Base-by-base conservation (phyloP, 2,329 filamentous ascomycete genomes). In the Penicillium sp. region DNA sequence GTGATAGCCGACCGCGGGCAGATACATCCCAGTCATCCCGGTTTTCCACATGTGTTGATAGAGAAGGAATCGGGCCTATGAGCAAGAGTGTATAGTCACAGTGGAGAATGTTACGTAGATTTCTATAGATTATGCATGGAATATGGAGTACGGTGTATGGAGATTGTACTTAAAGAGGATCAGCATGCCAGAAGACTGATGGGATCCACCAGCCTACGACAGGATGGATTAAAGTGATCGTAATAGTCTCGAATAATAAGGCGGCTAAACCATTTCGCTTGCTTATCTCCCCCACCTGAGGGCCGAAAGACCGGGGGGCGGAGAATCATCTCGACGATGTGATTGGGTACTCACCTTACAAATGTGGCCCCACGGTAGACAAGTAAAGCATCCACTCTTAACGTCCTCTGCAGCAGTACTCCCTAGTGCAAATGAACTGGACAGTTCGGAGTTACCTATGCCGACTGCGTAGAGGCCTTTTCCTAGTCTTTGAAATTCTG, bases 1-100 rank as follows among this genome's bases (percentile, higher is more conserved):
- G 33, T 11, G 60, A 61, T 65, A 63, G 55, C 55, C 46, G 45
- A 57, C 33, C 55, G 30, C 33, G 55, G 45, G 43, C 51, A 58
- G 37, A 55, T n/a, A 37, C 46, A 25, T 25, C 6, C 49, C 49
- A 11, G 22, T 37, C 13, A 37, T 37, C 13, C 35, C 35, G 35
- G n/a, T 16, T 52, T 38, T 3, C 51, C 49, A 37, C 11, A 10
- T 33, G 33, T 35, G 7, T 30, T 30, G 51, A 52, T 52, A 40
- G 35, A 22, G 51, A 35, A 4, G 51, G 14, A 1, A 6, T 35
- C 22, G 51, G 51, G 26, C 49, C 49, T 52, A 52, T 52, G 7
- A 52, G 22, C 26, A 6, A 14, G 19, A 6, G 3, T 25, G 30
- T 51, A 19, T 2, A 35, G 8, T 22, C 16, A 51, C n/a, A 13